Base-by-base conservation (phyloP, 495 filamentous ascomycete genomes). In the Letharia columbiana region DNA sequence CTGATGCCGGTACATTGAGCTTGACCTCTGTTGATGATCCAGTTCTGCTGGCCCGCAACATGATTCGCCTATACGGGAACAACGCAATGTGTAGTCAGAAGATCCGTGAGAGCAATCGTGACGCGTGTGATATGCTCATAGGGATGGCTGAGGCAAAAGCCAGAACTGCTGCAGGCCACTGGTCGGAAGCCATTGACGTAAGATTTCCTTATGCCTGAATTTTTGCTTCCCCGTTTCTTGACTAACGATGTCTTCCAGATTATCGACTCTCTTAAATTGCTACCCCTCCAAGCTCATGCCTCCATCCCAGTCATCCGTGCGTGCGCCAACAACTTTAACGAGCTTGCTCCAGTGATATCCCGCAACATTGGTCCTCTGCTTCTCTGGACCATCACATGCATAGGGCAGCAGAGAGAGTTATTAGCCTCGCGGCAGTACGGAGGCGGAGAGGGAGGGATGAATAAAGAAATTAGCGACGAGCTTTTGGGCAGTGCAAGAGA, bases 371-470 rank as follows among this genome's bases (percentile, higher is more conserved):
- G 91, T 1, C 89, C 90, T 77, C 79, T 97, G 61, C 83, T 98
- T 40, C 87, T 96, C 77, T 96, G 94, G 93, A 90, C 90, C 42
- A 91, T 98, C 68, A 83, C 86, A 31, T 90, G 89, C 73, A 94
- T 92, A 74, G 85, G 86, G 61, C 80, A 83, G 40, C 86, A 94
- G 73, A 83, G 91, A 44, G 87, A 88, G 66, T 74, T 82, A 33
- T 77, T 96, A 54, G 80, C 78, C 64, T 81, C 76, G 49, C 83
- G 84, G 33, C 79, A 84, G 66, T 97, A 86, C 73, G 88, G 87
- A 62, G 91, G 90, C 71, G 87, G 87, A 64, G 88, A 87, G 64
- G 91, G 90, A 70, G 86, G 87, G 63, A 87, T 86, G 67, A 87
- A 86, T 69, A 80, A 83, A 65, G 81, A 82, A 64, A 83, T 94